Evolutionary conservation across 2,329 filamentous ascomycete species (phyloP), one percentile per base, ranked within the genome.

Genomic region (Chlorencoelia australis): DNA sequence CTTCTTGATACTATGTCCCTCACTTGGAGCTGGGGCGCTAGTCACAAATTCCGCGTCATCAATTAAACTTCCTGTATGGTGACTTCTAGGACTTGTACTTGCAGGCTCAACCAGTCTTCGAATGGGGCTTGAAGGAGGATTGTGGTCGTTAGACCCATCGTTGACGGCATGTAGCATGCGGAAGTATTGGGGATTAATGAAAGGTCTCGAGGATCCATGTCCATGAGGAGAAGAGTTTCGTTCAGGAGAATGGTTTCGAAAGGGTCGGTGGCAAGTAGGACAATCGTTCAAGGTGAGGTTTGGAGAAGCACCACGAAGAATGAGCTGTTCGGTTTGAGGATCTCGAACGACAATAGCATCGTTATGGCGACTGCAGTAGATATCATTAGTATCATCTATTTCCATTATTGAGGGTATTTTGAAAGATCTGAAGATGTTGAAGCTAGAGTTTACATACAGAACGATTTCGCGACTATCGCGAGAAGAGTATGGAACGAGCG

Each of bases 271-370:
- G 35, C 55, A 58, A 39, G 54, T 54, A 11, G 93, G 91, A 55
- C 93, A 98, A 54, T 88, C 77, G 40, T 75, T 73, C 39, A 88
- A 52, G 25, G 57, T 44, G 40, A 87, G 52, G 19, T 60, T 35
- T 58, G 59, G 40, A 15, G 71, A 64, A 22, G 70, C 67, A 49
- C 71, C 78, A 43, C 83, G 80, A 34, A 95, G 81, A 49, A 86
- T 85, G 46, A 98, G 75, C 50, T 88, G 83, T 45, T 80, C 81
- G 5, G 88, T 94, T 19, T 76, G 70, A 30, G 79, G 82, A 62
- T 98, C 89, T 54, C 84, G 88, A 24, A 96, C 79, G 29, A 98
- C 91, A 39, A 98, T 79, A 15, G 88, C 82, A 63, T 94, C 86
- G 55, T 85, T 82, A 59, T 95, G 87, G 44, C 89, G 91, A 35